phyloP scores from a whole-genome alignment of 139 green algal species.

The Coccomyxa sp. region DNA sequence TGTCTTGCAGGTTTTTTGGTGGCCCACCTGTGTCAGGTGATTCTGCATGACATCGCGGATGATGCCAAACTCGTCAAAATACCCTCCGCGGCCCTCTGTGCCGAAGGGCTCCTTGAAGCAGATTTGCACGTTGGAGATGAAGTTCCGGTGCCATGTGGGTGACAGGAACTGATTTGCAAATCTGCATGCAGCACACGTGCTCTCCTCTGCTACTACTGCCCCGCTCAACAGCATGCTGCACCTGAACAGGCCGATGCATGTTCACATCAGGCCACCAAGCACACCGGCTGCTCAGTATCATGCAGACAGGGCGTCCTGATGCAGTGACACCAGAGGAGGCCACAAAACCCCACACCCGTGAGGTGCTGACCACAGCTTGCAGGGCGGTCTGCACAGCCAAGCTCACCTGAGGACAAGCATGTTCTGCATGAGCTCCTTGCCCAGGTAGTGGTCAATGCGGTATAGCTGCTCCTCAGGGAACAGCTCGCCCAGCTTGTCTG shows the following conservation, averaged over 20 bases:
- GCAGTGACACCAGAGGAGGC: no score
- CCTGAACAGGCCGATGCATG: no score
- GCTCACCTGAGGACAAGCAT: slow-evolving; percentile 85
- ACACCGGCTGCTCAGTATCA: no score
- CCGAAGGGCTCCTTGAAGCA: slow-evolving; percentile 94
- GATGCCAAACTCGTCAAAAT: slow-evolving; percentile 98
- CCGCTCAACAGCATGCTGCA: no score
- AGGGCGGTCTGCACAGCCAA: not conserved
- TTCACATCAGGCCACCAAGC: no score
- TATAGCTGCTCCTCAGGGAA: slow-evolving; percentile 92
- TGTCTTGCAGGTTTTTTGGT: no score
- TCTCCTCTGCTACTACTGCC: not conserved
- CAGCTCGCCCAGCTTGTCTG: slow-evolving; percentile 57
- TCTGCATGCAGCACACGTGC: not conserved
- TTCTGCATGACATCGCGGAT: slow-evolving; percentile 96
- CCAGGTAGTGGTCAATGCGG: slow-evolving; percentile 97
- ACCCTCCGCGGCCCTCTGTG: slow-evolving; percentile 87
- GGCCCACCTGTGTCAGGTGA: slow-evolving; percentile 78
- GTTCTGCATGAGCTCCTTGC: slow-evolving; percentile 97
- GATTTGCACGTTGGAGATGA: slow-evolving; percentile 88
- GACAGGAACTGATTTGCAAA: slow-evolving; percentile 92
- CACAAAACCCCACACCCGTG: no score
- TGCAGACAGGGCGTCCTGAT: no score
- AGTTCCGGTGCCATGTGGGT: slow-evolving; percentile 77
- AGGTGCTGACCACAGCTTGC: no score